Conservation (phyloP, 768 basidiomycete genomes). For the Cystobasidium tubakii region DNA sequence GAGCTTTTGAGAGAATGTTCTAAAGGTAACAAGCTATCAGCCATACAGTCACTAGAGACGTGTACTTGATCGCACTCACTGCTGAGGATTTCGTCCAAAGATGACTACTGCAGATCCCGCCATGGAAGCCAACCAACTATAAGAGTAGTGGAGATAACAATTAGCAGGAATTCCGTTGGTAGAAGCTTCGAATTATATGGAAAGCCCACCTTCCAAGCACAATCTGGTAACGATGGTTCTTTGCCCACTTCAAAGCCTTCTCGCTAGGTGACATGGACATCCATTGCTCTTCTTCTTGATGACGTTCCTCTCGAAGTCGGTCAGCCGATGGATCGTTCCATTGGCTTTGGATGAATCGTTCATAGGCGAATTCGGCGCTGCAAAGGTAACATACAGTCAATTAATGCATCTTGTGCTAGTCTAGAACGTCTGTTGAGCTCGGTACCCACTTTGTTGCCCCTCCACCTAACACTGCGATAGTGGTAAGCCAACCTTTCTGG, state of each 20-base stretch:
- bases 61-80: background rate
- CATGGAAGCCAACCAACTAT: conserved; percentile 32
- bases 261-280: conserved; percentile 24
- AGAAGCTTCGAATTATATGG: background rate
- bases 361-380: conserved; percentile 30
- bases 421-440: no score
- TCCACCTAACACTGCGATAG: conserved; percentile 6
- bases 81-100: conserved; percentile 26
- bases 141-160: background rate
- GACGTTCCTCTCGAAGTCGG: background rate
- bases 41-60: background rate
- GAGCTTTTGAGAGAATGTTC: conserved; percentile 46
- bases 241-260: conserved; percentile 16
- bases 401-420: no score
- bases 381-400: background rate
- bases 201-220: conserved; percentile 23
- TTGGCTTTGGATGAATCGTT: conserved; percentile 12
- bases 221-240: conserved; percentile 17
- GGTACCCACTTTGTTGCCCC: conserved; percentile 30
- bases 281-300: conserved; percentile 17
- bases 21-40: background rate
- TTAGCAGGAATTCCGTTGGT: background rate
- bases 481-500: conserved; percentile 17
- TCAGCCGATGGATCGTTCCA: conserved; percentile 30
- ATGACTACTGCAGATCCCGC: conserved; percentile 33